Evolutionary conservation across 2,329 filamentous ascomycete species (phyloP), one percentile per base, ranked within the genome.

Genomic region (Fonsecaea erecta): DNA sequence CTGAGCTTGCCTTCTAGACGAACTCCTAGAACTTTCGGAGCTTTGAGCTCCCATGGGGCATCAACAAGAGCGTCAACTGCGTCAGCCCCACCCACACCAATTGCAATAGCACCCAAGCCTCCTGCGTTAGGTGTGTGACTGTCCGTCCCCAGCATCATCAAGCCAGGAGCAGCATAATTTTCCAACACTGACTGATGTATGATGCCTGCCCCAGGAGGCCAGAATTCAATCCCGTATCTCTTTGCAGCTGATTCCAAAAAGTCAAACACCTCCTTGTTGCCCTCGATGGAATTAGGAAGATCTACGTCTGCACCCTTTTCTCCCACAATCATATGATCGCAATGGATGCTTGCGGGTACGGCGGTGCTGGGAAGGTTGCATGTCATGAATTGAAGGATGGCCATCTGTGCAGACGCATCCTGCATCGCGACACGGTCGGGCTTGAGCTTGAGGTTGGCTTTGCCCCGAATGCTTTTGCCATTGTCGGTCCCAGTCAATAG

Each of bases 81-180:
- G 80, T 99, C 95, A 26, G 95, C 95, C 74, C 95, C 95, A 75
- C 95, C 95, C 35, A 99, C 95, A 77, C 95, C 95, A 76, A 99
- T 98, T 8, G 95, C 95, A 73, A 97, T 92, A 3, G 92, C 93
- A 71, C 91, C 93, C 61, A 98, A 83, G 65, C 95, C 95, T 73
- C 95, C 95, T n/a, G 92, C 95, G 75, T 98, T 99, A 51, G 95
- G 95, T 52, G 93, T 97, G 79, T 99, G 95, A 74, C 92, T 96
- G 79, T 99, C 95, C 32, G 95, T 99, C 62, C 95, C 95, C 46
- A 99, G 86, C 93, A 99, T 98, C 93, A 99, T 97, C 72, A 98
- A 80, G 56, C 95, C 95, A 21, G 95, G 95, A n/a, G 94, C 88
- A 35, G 93, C 91, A 76, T 99, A 99, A 81, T 99, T 98, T 82